Percentiles rank a stretch among this genome's conserved stretches.
Evolutionary conservation across 495 filamentous ascomycete species (phyloP).

Genomic region (Xylaria flabelliformis): DNA sequence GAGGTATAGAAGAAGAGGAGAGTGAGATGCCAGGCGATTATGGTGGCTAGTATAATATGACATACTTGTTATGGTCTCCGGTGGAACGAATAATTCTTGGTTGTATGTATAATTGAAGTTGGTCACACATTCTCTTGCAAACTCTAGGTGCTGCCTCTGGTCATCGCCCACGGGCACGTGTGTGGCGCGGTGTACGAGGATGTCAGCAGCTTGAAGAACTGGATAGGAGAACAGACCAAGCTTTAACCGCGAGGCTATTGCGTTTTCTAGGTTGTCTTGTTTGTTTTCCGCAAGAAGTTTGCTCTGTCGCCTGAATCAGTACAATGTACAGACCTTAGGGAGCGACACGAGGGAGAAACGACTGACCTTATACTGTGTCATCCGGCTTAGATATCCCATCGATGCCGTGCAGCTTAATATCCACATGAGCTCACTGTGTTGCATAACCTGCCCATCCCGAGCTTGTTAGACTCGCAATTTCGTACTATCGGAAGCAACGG

Average conservation of each 20-base stretch:
- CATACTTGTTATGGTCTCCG: slow-evolving; percentile 79
- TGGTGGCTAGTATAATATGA: not conserved
- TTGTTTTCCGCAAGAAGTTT: slow-evolving; percentile 69
- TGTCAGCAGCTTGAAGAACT: slow-evolving; percentile 93
- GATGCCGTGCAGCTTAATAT: slow-evolving; percentile 88
- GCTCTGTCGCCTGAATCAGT: slow-evolving; percentile 55
- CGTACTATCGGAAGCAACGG: not conserved
- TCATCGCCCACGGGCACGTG: slow-evolving; percentile 97
- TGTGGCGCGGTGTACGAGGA: slow-evolving; percentile 85
- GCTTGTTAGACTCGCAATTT: slow-evolving; percentile 15
- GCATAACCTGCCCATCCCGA: slow-evolving; percentile 62
- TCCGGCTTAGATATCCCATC: slow-evolving; percentile 86
- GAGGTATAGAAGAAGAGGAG: not conserved
- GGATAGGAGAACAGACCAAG: slow-evolving; percentile 97
- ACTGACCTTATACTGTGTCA: slow-evolving; percentile 97
- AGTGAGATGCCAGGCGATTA: too few relatives aligned
- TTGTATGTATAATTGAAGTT: slow-evolving; percentile 79
- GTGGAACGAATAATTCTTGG: slow-evolving; percentile 65
- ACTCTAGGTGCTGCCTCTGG: slow-evolving; percentile 92
- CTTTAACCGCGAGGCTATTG: slow-evolving; percentile 66
- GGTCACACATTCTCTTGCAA: slow-evolving; percentile 79
- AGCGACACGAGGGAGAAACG: not conserved
- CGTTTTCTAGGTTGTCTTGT: slow-evolving; percentile 56
- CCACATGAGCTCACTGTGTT: slow-evolving; percentile 93
- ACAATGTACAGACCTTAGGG: not conserved